Evolutionary conservation across 1,284 basidiomycete genomes (phyloP).

Genomic region (Pyrrhoderma noxium): DNA sequence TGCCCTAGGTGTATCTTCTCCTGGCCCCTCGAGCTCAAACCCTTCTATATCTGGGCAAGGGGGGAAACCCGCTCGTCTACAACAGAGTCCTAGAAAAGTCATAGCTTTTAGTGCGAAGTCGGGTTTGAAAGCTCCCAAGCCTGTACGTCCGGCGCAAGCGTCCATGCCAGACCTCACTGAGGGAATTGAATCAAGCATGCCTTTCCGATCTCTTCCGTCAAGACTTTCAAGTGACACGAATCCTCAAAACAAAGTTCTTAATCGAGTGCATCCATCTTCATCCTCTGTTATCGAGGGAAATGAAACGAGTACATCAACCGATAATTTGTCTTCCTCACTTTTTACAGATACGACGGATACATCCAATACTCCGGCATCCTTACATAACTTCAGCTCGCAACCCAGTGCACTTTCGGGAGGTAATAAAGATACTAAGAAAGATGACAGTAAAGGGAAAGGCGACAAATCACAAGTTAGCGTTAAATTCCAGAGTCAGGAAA

Average conservation of each 20-base stretch:
- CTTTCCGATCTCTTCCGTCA: not conserved
- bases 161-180: constrained; percentile 8
- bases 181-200: constrained; percentile 1
- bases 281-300: constrained; percentile 1
- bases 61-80: not conserved
- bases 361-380: constrained; percentile 10
- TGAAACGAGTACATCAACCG: constrained; percentile 6
- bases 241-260: no score
- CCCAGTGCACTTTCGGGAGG: constrained; percentile 1
- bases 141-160: not conserved
- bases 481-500: no score
- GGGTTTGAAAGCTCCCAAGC: constrained; percentile 14
- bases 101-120: constrained; percentile 6
- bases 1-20: constrained; percentile 4
- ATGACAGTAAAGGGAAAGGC: no score
- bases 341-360: constrained; percentile 9
- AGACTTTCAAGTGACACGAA: not conserved
- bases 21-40: not conserved
- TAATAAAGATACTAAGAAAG: not conserved
- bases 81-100: not conserved
- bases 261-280: constrained; percentile 3
- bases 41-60: constrained; percentile 1
- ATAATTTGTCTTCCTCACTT: not conserved
- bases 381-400: not conserved
- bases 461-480: no score